A percentile compares a stretch with the other conserved stretches of the same genome.
Conservation (phyloP, 352 stramenopile genomes). For the Phytophthora sansomeana region DNA sequence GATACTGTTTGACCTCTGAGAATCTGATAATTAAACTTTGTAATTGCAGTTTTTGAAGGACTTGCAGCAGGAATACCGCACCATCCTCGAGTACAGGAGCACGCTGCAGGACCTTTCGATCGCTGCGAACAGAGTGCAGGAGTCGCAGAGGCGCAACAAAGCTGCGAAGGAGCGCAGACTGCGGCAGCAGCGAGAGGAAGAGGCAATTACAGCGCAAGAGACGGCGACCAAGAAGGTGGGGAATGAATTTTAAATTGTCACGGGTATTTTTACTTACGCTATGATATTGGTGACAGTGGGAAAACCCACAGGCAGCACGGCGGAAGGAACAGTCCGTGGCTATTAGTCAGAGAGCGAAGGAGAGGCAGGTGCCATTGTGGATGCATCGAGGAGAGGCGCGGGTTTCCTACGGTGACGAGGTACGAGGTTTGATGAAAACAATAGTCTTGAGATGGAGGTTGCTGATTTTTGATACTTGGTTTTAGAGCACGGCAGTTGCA, state of each 20-base stretch:
- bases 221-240: constrained; percentile 12
- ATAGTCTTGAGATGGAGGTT: background rate
- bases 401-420: constrained; percentile 21
- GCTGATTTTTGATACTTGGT: background rate
- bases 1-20: background rate
- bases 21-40: background rate
- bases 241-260: background rate
- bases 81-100: constrained; percentile 56
- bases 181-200: constrained; percentile 27
- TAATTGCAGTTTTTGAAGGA: constrained; percentile 47
- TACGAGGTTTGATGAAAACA: background rate
- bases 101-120: constrained; percentile 48
- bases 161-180: constrained; percentile 14
- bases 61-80: constrained; percentile 57
- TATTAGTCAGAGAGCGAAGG: background rate
- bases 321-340: background rate
- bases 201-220: constrained; percentile 6
- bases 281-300: constrained; percentile 16
- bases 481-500: constrained; percentile 28
- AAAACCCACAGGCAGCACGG: constrained; percentile 16
- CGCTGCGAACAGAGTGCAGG: constrained; percentile 35
- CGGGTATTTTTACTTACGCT: background rate
- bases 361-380: constrained; percentile 27
- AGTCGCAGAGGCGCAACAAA: constrained; percentile 33
- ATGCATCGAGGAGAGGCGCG: constrained; percentile 24